phyloP scores from a whole-genome alignment of 176 grass and related monocot genomes.

The Oropetium thomaeum region DNA sequence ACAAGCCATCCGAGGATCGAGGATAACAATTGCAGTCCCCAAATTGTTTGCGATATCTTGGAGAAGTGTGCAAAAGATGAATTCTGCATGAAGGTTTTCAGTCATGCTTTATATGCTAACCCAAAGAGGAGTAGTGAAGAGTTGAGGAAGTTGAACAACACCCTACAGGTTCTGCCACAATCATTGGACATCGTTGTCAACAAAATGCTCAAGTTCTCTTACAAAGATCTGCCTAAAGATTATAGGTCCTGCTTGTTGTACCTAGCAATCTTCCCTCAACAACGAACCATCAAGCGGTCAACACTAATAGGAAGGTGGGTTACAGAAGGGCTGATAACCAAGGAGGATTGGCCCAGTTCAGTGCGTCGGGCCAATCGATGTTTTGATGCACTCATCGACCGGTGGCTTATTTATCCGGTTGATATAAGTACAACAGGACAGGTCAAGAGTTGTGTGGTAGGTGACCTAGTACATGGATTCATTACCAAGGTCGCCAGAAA shows the following conservation, averaged over 20 bases:
- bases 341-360: neutral
- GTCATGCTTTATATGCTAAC: neutral
- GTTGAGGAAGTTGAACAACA: neutral
- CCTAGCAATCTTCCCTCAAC: conserved; percentile 13
- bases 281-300: neutral
- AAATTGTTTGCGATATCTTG: neutral
- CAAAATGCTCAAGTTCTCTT: neutral
- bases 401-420: neutral
- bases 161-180: neutral
- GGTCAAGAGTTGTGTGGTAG: conserved; percentile 7
- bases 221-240: neutral
- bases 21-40: too few relatives aligned
- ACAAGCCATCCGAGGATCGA: neutral
- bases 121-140: neutral
- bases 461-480: conserved; percentile 2
- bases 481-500: conserved; percentile 8
- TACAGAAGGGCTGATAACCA: neutral
- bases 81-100: conserved; percentile 27
- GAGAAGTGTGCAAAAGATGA: neutral
- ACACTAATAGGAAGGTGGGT: conserved; percentile 11
- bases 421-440: neutral
- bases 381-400: neutral
- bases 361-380: neutral
- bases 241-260: conserved; percentile 17
- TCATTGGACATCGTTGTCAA: neutral